Base-by-base conservation (phyloP, 2,329 filamentous ascomycete species). In the Aspergillus clavatus region DNA sequence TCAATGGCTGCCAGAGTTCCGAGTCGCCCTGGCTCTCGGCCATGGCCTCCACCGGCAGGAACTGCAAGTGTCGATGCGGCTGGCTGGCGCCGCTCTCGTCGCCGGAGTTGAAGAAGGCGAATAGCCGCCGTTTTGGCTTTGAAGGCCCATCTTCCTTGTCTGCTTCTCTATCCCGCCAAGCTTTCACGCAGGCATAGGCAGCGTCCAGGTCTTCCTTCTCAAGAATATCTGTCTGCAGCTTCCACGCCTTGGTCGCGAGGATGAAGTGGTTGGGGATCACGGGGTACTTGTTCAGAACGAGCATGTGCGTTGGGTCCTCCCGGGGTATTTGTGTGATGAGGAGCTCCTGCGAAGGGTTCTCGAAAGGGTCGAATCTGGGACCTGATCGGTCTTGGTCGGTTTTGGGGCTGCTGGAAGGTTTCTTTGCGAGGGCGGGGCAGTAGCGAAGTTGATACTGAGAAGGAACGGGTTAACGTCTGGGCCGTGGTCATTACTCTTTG, bases 61-160 rank as follows among this genome's bases (percentile, higher is more conserved):
- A 75, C 43, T 75, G 72, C 24, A 75, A 39, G 51, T 75, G 72
- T 11, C 72, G 58, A 57, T 75, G 72, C 0, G 68, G 66, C 51
- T 75, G 72, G 38, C 72, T 75, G 8, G 72, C 72, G 11, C 72
- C 72, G 41, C 71, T 74, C 23, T 73, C 64, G 24, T 69, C 60
- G 3, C 72, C 72, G 12, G 72, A 75, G 47, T 75, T 75, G 56
- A 74, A 75, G 53, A 75, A 75, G 5, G 72, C 71, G 53, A 74
- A 74, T 4, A 75, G 58, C 12, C 66, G 56, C n/a, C n/a, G n/a
- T n/a, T n/a, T n/a, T n/a, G n/a, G n/a, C 28, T 51, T 57, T 12
- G 47, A 2, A 12, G 7, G 40, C 22, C 31, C 6, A 18, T 26
- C 31, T 21, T 5, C 42, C 26, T 44, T 55, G 6, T 22, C 33